Conservation (phyloP, 2,329 filamentous ascomycete species). For the Uncinocarpus reesii region DNA sequence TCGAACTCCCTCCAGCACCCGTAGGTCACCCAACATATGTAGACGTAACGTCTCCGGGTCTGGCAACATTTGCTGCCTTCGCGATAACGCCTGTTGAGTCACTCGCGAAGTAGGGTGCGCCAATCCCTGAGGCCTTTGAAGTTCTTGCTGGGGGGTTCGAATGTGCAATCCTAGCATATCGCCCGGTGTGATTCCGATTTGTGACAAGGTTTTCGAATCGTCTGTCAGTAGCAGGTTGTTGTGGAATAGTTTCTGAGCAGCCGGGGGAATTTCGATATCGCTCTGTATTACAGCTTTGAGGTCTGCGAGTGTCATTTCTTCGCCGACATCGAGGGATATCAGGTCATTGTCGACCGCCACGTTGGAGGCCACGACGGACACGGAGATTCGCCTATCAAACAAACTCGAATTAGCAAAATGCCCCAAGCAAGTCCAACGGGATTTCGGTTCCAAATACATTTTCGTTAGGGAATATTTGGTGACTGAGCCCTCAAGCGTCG, state of each 20-base stretch:
- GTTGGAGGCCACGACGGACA: conserved; percentile 69
- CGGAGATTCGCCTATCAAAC: conserved; percentile 64
- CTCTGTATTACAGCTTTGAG: conserved; percentile 81
- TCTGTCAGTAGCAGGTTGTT: conserved; percentile 73
- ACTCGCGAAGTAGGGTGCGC: conserved; percentile 17
- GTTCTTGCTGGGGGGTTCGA: conserved; percentile 25
- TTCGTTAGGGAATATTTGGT: not conserved
- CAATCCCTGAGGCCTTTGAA: not conserved
- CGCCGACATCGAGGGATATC: conserved; percentile 69
- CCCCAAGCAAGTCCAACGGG: not conserved
- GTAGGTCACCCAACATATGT: conserved; percentile 69
- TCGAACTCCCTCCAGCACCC: conserved; percentile 59
- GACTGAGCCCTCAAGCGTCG: not conserved
- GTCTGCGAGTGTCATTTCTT: conserved; percentile 70
- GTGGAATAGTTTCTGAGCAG: conserved; percentile 75
- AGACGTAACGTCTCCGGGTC: conserved; percentile 76
- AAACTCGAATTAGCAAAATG: not conserved
- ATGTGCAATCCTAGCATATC: conserved; percentile 90
- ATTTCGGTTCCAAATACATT: not conserved
- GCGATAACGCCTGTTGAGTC: conserved; percentile 22
- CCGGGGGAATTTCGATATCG: conserved; percentile 63
- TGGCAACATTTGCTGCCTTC: conserved; percentile 25
- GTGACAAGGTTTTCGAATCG: conserved; percentile 68
- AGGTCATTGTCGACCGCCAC: conserved; percentile 59
- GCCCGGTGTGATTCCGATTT: conserved; percentile 70